Base-by-base conservation (phyloP, 306 rosid species). In the Canavalia gladiata region DNA sequence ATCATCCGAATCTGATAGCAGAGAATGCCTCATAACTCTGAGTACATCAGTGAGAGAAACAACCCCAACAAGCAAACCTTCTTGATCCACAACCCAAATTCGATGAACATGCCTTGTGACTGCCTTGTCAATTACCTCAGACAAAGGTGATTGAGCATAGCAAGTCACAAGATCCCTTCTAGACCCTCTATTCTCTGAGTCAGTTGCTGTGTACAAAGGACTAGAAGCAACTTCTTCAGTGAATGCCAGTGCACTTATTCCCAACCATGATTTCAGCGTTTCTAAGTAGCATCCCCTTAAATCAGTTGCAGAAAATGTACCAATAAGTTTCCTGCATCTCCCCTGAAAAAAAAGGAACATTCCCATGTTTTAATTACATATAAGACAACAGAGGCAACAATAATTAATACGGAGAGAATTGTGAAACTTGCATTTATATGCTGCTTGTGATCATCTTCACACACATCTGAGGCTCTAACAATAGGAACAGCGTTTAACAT, bases 291-390 rank as follows among this genome's bases (percentile, higher is more conserved):
- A 89, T 3, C 97, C 97, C 75, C 88, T 90, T 55, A 91, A 77
- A 81, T 93, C 99, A 10, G 97, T 95, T 0, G 91, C 91, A 0
- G 96, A 93, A 37, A 93, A 90, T 62, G 97, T 91, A 3, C 98
- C 98, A 5, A 90, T 46, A 1, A 90, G 83, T 79, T 88, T 78
- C 84, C 89, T 87, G 3, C 89, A 87, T 72, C 87, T 88, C 0
- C 98, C 99, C 98, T 95, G 89, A 82, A 25, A 33, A 8, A 39
- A 49, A 59, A 31, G 31, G 6, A 41, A 37, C 4, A 74, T n/a
- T 13, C 42, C 56, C 18, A 7, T n/a, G 28, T 8, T 29, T 74
- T 10, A 1, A 0, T 42, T 13, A 5, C 6, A 37, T 10, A 47
- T 12, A 47, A 47, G 11, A 47, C 12, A 39, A 42, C 11, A 65